Conservation (phyloP, 345 rosid genomes). For the Melastoma malabathricum region DNA sequence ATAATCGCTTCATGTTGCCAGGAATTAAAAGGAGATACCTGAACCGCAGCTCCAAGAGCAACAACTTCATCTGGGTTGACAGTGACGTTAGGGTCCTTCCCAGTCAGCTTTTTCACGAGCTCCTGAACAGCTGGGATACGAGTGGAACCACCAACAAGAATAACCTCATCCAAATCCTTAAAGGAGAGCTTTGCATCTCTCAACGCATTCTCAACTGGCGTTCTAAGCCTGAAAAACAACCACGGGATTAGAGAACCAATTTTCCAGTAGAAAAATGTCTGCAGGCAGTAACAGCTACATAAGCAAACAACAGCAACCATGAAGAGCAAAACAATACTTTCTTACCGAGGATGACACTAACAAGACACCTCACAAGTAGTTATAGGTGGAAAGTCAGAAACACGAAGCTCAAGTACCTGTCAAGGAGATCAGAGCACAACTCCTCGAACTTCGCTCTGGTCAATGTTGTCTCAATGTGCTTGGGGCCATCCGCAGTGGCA, state of each 20-base stretch:
- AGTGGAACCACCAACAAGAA: constrained; percentile 98
- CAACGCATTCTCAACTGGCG: constrained; percentile 74
- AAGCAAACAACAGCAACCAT: neutral
- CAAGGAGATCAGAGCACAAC: constrained; percentile 39
- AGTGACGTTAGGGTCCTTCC: constrained; percentile 89
- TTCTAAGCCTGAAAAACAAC: constrained; percentile 40
- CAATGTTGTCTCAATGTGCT: constrained; percentile 42
- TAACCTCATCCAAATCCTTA: constrained; percentile 84
- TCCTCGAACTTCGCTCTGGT: constrained; percentile 52
- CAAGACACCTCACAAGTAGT: neutral
- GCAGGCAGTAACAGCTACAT: neutral
- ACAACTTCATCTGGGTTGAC: constrained; percentile 99
- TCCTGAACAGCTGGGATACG: constrained; percentile 96
- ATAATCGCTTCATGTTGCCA: neutral
- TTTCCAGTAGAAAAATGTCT: neutral
- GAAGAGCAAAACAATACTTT: neutral
- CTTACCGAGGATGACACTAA: neutral
- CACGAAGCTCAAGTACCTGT: constrained; percentile 25
- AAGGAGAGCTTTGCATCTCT: constrained; percentile 83
- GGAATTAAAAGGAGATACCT: constrained; percentile 25
- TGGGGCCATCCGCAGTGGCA: constrained; percentile 73
- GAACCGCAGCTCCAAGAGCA: constrained; percentile 97
- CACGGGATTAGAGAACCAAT: neutral
- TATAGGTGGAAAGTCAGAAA: neutral
- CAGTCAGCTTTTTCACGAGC: constrained; percentile 79